These are phyloP conservation scores for Senecio squalidus DNA, from an alignment of 140 eudicot species.

Conservation along the genomic window DNA sequence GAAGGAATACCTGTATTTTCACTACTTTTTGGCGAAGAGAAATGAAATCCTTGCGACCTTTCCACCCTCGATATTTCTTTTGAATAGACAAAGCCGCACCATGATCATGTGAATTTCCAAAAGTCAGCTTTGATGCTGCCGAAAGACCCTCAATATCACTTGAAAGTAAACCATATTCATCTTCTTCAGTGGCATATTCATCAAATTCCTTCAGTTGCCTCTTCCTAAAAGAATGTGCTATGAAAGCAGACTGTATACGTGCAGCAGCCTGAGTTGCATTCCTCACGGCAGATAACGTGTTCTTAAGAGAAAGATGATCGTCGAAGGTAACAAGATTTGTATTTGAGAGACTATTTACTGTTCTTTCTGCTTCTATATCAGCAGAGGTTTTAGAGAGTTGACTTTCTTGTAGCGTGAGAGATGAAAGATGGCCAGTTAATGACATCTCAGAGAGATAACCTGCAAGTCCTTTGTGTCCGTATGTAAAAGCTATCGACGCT, in stretches of 20 bases:
- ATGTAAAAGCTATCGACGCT: too few relatives aligned
- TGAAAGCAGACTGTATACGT: too few relatives aligned
- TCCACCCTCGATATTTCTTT: constrained; percentile 2
- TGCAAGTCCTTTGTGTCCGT: too few relatives aligned
- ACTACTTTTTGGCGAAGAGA: constrained; percentile 6
- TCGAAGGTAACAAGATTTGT: not conserved
- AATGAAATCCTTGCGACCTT: constrained; percentile 4
- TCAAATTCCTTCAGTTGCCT: not conserved
- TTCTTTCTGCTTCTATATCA: constrained; percentile 5
- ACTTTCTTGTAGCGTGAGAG: too few relatives aligned
- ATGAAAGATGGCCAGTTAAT: too few relatives aligned
- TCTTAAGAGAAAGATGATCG: not conserved
- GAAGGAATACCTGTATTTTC: not conserved
- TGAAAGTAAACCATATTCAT: not conserved
- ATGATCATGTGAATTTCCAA: not conserved
- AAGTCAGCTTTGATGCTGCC: not conserved
- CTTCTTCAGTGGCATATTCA: not conserved
- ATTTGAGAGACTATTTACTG: not conserved
- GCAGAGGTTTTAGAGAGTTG: constrained; percentile 1
- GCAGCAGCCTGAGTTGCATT: constrained; percentile 7
- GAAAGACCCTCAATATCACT: constrained; percentile 6
- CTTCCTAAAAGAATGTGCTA: too few relatives aligned
- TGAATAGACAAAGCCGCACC: not conserved
- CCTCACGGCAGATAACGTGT: constrained; percentile 1
- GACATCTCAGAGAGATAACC: too few relatives aligned